phyloP scores from a whole-genome alignment of 768 basidiomycete species.

The Termitomyces sp. region DNA sequence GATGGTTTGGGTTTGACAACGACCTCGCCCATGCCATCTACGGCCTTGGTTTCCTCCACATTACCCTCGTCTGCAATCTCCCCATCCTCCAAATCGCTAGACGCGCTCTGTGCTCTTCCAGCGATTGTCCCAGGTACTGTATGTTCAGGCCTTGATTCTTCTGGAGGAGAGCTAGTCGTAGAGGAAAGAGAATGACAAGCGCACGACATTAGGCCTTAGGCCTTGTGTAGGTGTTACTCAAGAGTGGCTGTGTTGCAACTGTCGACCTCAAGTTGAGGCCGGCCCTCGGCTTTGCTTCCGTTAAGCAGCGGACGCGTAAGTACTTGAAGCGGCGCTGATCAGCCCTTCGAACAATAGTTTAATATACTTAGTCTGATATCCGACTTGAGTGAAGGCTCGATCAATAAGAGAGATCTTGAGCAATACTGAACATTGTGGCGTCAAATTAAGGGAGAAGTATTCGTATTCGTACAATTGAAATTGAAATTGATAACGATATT shows the following conservation, averaged over 20 bases:
- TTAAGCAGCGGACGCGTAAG: too few relatives aligned
- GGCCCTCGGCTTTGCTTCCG: too few relatives aligned
- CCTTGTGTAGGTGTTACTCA: too few relatives aligned
- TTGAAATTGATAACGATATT: too few relatives aligned
- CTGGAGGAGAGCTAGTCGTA: background rate
- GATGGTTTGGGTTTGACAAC: background rate
- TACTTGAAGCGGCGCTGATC: too few relatives aligned
- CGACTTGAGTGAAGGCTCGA: too few relatives aligned
- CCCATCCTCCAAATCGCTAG: slow-evolving; percentile 14
- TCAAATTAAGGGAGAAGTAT: too few relatives aligned
- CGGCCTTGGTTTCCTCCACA: background rate
- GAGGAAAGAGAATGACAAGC: slow-evolving; percentile 5
- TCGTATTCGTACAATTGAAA: too few relatives aligned
- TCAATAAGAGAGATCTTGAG: too few relatives aligned
- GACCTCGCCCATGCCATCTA: background rate
- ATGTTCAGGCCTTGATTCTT: background rate
- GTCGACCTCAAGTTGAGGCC: background rate
- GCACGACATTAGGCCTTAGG: too few relatives aligned
- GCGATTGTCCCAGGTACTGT: background rate
- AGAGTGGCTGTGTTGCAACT: slow-evolving; percentile 2
- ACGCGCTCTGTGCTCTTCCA: background rate
- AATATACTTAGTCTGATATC: background rate
- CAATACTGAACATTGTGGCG: too few relatives aligned
- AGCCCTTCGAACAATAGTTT: background rate
- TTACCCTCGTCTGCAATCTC: slow-evolving; percentile 15